Base-by-base conservation (phyloP, 768 basidiomycete species). In the Auriscalpium microsporum region DNA sequence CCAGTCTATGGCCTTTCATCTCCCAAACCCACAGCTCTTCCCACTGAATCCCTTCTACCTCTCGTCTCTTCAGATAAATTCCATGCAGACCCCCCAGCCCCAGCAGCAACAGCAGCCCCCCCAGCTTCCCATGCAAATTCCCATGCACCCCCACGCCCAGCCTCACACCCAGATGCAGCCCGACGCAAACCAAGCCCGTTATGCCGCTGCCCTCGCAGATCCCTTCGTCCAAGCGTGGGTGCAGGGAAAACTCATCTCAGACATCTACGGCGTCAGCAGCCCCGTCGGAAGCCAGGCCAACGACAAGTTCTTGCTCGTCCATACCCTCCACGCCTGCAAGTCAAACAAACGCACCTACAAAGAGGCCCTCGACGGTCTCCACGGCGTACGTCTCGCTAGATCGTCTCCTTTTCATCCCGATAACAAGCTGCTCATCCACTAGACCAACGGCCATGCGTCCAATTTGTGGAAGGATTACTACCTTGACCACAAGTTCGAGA, bases 381-480 rank as follows among this genome's bases (percentile, higher is more conserved):
- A 87, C 62, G 81, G 82, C 35, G 86, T 86, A 65, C 60, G 81
- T 70, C 19, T 1, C 53, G 35, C 13, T 10, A 2, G 17, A 45
- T 52, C 55, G n/a, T 28, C 8, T 45, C 19, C n/a, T 58, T 36
- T 56, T 47, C 36, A 46, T 53, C 36, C 42, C 45, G 49, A 17
- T 16, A 42, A 35, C 36, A 17, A 38, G 19, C 19, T 16, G 6
- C n/a, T 51, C 9, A 40, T 50, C 45, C 33, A 11, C 36, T 28
- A 77, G 76, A 67, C 73, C 48, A 75, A 78, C 45, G 72, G 73
- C 28, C 76, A 78, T 40, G 66, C 72, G 10, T 78, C 84, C 38
- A 82, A 75, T 65, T 68, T 85, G 21, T 90, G 87, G 87, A 89
- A 88, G 64, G 87, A 90, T 62, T 87, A 87, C 64, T 90, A 85